Conservation (phyloP, 2,329 filamentous ascomycete species). For the Pseudogymnoascus sp. region DNA sequence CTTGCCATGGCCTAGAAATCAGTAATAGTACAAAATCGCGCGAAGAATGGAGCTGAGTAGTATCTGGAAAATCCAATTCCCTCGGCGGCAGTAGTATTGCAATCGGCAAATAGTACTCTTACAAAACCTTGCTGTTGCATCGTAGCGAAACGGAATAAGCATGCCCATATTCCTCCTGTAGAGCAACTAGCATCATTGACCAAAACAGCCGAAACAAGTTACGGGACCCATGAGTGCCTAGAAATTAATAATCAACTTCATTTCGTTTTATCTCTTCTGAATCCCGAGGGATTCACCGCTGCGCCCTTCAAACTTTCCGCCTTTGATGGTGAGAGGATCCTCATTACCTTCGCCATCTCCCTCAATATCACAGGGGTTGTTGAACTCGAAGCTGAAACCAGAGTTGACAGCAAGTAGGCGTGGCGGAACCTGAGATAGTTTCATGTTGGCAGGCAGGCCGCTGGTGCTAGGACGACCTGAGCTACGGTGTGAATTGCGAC, state of each 20-base stretch:
- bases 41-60: background rate
- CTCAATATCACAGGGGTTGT: background rate
- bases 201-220: background rate
- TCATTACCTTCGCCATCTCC: background rate
- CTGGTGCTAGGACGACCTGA: background rate
- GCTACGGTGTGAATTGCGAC: background rate
- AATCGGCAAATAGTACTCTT: background rate
- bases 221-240: background rate
- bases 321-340: background rate
- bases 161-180: background rate
- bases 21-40: background rate
- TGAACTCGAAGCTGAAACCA: conserved; percentile 4
- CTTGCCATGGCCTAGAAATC: background rate
- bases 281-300: background rate
- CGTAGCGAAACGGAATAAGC: background rate
- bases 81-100: background rate
- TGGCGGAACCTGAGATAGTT: background rate
- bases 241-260: background rate
- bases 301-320: background rate
- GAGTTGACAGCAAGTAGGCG: background rate
- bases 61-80: background rate
- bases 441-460: background rate
- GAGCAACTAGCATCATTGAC: background rate
- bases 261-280: background rate
- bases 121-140: background rate